Percentiles rank a stretch among this genome's conserved stretches.
These are phyloP conservation scores for Metschnikowia kunwiensis DNA, from an alignment of 805 yeast genomes.

Conservation along the genomic window DNA sequence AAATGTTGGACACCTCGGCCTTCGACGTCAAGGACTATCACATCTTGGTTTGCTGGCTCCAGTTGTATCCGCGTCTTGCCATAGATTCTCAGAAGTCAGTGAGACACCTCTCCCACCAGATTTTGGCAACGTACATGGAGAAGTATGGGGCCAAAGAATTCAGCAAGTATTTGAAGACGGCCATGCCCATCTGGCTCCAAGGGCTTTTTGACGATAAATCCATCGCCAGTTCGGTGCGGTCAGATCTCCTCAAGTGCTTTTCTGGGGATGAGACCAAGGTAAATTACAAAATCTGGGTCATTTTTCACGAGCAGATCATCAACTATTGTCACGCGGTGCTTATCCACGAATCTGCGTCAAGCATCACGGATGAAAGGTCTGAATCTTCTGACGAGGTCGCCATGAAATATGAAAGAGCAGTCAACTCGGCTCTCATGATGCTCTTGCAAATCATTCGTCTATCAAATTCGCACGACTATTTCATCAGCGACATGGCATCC, in stretches of 20 bases:
- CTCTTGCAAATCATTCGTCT: constrained; percentile 34
- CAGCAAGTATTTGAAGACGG: constrained; percentile 64
- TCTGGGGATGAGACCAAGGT: constrained; percentile 49
- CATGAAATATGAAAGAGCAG: constrained; percentile 58
- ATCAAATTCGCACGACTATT: constrained; percentile 15
- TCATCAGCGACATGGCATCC: constrained; percentile 13
- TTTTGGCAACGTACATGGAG: constrained; percentile 48
- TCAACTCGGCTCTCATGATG: constrained; percentile 49
- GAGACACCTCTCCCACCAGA: constrained; percentile 58
- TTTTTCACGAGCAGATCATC: constrained; percentile 55
- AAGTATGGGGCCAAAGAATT: constrained; percentile 56
- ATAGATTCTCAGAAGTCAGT: constrained; percentile 67
- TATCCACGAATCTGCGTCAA: constrained; percentile 53
- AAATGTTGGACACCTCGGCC: constrained; percentile 31
- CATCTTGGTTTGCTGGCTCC: constrained; percentile 66
- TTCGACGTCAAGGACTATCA: constrained; percentile 44
- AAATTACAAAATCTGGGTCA: constrained; percentile 51
- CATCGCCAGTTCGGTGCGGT: constrained; percentile 51
- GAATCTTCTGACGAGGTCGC: constrained; percentile 62
- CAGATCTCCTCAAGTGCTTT: constrained; percentile 53
- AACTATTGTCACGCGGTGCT: constrained; percentile 53
- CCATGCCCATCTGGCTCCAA: constrained; percentile 69
- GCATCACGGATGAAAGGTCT: constrained; percentile 73
- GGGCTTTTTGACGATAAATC: constrained; percentile 72
- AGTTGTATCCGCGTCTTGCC: constrained; percentile 75